A percentile compares a stretch with the other conserved stretches of the same genome.
Conservation (phyloP, 805 yeast genomes). For the Zygoascus biomembranicola region DNA sequence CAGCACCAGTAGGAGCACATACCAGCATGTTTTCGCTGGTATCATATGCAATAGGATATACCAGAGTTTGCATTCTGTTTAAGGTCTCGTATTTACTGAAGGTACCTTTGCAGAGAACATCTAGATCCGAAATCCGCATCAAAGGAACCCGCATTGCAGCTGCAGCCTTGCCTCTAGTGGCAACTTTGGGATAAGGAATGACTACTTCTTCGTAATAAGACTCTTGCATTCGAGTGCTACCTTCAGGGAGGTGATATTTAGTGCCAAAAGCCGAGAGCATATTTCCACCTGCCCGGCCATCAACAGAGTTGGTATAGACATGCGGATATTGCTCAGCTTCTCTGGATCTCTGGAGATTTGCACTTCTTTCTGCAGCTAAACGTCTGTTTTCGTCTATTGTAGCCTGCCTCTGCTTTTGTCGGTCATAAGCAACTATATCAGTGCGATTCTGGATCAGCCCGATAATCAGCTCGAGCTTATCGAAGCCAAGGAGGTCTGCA, state of each 20-base stretch:
- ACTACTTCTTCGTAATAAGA: slow-evolving; percentile 67
- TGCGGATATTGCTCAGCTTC: slow-evolving; percentile 56
- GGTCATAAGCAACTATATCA: slow-evolving; percentile 12
- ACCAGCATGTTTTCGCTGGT: slow-evolving; percentile 92
- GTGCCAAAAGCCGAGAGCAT: slow-evolving; percentile 75
- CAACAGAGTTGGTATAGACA: slow-evolving; percentile 63
- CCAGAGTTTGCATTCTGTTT: slow-evolving; percentile 84
- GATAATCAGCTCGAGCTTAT: slow-evolving; percentile 72
- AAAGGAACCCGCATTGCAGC: slow-evolving; percentile 32
- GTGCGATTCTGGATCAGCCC: slow-evolving; percentile 39
- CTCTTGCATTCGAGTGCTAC: slow-evolving; percentile 44
- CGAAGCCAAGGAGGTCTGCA: slow-evolving; percentile 78
- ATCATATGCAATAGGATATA: slow-evolving; percentile 84
- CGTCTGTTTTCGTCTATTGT: slow-evolving; percentile 16
- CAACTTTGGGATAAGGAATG: slow-evolving; percentile 64
- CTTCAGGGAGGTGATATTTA: slow-evolving; percentile 69
- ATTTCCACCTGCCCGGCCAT: slow-evolving; percentile 38
- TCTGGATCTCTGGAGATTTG: slow-evolving; percentile 1
- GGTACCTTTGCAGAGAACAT: slow-evolving; percentile 72
- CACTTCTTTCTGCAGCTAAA: slow-evolving; percentile 13
- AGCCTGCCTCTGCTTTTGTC: not conserved
- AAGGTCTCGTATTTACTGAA: slow-evolving; percentile 69
- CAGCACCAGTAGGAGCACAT: slow-evolving; percentile 98
- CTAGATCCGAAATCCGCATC: slow-evolving; percentile 55
- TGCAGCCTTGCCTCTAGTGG: not conserved